Conservation (phyloP, 164 flowering plant species). For the Aristolochia contorta region DNA sequence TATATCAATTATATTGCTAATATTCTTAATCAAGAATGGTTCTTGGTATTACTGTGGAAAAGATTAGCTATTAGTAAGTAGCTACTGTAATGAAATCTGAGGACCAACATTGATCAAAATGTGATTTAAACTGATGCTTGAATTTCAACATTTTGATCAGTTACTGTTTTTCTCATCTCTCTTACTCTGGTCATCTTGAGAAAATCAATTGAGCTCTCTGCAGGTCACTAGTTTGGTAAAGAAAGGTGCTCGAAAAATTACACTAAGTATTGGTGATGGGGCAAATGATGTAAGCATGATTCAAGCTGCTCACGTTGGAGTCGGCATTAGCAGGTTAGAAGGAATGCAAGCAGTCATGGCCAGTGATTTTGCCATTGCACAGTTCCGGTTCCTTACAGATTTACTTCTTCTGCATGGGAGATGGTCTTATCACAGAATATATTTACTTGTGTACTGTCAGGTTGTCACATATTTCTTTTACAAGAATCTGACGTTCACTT, state of each 20-base stretch:
- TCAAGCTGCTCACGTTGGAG: conserved; percentile 98
- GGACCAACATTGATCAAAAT: too few relatives aligned
- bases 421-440: conserved; percentile 86
- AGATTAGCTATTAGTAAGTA: too few relatives aligned
- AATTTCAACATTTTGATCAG: too few relatives aligned
- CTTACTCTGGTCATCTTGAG: too few relatives aligned
- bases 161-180: too few relatives aligned
- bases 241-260: conserved; percentile 85
- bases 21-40: too few relatives aligned
- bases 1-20: too few relatives aligned
- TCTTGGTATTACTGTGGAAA: too few relatives aligned
- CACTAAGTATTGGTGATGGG: conserved; percentile 98
- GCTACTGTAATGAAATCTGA: too few relatives aligned
- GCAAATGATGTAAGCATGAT: conserved; percentile 99
- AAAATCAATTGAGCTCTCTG: conserved; percentile 1
- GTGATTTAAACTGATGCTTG: too few relatives aligned
- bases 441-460: conserved; percentile 39
- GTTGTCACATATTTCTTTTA: conserved; percentile 90
- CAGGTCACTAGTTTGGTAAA: conserved; percentile 93
- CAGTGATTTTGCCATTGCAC: conserved; percentile 98
- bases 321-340: conserved; percentile 93
- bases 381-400: conserved; percentile 85
- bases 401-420: conserved; percentile 98
- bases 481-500: conserved; percentile 93
- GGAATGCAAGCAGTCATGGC: conserved; percentile 99